phyloP scores from a whole-genome alignment of 495 filamentous ascomycete species.

The Xylaria longipes region DNA sequence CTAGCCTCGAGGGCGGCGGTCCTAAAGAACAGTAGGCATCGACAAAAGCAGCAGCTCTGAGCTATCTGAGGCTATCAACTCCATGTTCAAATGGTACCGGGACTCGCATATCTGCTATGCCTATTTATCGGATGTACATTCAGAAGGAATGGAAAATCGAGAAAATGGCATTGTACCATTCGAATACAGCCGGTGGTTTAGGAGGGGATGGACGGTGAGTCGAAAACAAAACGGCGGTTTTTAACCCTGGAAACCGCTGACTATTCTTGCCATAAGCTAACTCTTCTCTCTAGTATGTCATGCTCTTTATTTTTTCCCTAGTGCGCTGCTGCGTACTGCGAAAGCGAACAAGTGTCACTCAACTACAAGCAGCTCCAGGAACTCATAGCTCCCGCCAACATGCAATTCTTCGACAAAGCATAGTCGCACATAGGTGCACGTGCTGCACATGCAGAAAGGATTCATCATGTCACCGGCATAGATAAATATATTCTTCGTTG shows the following conservation, averaged over 20 bases:
- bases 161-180: neutral
- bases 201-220: neutral
- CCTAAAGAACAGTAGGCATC: neutral
- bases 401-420: neutral
- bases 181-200: neutral
- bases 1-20: neutral
- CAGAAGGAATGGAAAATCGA: neutral
- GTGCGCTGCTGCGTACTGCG: neutral
- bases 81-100: neutral
- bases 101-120: neutral
- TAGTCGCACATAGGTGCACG: neutral
- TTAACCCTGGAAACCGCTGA: neutral
- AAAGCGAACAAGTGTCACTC: neutral
- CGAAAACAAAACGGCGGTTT: neutral
- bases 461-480: neutral
- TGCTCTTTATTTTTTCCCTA: neutral
- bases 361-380: constrained; percentile 6
- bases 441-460: neutral
- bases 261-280: neutral
- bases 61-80: constrained; percentile 1
- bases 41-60: neutral
- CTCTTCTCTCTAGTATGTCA: neutral
- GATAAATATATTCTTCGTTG: neutral
- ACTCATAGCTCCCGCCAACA: neutral
- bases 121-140: neutral